phyloP scores from a whole-genome alignment of 495 filamentous ascomycete genomes.

The Neurospora sublineolata region DNA sequence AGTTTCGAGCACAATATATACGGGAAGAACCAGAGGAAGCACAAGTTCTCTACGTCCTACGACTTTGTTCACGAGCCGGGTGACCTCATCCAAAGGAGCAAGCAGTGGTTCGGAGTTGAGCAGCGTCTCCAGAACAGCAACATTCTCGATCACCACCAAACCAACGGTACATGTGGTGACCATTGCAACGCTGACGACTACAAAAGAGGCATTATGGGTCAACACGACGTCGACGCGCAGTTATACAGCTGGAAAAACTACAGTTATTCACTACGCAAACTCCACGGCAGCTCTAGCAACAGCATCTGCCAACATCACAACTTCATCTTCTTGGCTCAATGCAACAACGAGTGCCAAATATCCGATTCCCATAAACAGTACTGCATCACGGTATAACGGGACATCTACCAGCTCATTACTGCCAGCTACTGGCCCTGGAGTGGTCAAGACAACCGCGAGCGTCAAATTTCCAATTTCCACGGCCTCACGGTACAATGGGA shows the following conservation, averaged over 20 bases:
- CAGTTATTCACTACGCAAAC: background rate
- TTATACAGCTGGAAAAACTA: background rate
- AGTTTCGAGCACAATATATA: background rate
- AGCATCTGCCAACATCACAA: background rate
- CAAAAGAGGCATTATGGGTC: background rate
- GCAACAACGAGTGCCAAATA: background rate
- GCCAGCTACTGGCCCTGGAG: background rate
- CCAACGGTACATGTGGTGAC: background rate
- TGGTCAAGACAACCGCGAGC: background rate
- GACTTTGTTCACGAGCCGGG: background rate
- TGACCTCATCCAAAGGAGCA: background rate
- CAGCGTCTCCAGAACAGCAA: background rate
- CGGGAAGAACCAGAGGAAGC: background rate
- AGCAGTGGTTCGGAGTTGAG: background rate
- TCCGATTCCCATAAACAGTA: background rate
- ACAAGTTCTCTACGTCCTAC: background rate
- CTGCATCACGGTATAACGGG: background rate
- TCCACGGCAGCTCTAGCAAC: background rate
- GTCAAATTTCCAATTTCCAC: background rate
- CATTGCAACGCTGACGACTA: background rate
- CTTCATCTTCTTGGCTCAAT: background rate
- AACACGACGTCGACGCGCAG: background rate
- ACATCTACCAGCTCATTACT: background rate
- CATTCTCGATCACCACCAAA: background rate
- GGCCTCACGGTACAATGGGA: background rate